These are phyloP conservation scores for Gaultheria prostrata DNA, from an alignment of 148 eudicot species.

Conservation along the genomic window DNA sequence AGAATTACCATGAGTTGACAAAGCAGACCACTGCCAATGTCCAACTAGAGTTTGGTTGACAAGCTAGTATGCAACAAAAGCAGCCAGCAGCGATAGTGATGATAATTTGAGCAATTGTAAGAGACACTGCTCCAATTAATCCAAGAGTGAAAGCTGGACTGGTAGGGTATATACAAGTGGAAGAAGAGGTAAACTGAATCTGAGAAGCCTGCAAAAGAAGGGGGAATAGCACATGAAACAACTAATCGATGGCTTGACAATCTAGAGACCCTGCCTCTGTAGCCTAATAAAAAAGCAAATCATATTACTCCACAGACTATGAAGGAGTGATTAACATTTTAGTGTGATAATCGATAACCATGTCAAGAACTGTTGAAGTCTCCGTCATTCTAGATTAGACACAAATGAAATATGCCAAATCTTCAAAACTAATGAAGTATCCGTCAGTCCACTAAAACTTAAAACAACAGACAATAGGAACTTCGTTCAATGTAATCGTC, in stretches of 20 bases:
- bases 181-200: constrained; percentile 36
- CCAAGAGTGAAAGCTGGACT: constrained; percentile 81
- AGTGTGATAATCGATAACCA: not conserved
- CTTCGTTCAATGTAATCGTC: not conserved
- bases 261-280: not conserved
- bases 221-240: not conserved
- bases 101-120: constrained; percentile 65
- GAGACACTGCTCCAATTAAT: constrained; percentile 57
- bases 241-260: not conserved
- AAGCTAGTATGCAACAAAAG: constrained; percentile 59
- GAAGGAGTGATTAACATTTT: not conserved
- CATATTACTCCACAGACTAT: not conserved
- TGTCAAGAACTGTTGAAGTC: not conserved
- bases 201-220: constrained; percentile 48
- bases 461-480: not conserved
- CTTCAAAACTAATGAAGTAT: not conserved
- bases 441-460: not conserved
- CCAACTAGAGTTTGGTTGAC: constrained; percentile 46
- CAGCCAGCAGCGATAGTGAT: constrained; percentile 65
- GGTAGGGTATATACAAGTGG: constrained; percentile 65
- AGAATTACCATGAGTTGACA: constrained; percentile 79
- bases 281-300: not conserved
- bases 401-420: not conserved
- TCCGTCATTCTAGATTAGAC: not conserved
- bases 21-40: constrained; percentile 63